Evolutionary conservation across 768 basidiomycete genomes (phyloP).

Genomic region (Pisolithus marmoratus): DNA sequence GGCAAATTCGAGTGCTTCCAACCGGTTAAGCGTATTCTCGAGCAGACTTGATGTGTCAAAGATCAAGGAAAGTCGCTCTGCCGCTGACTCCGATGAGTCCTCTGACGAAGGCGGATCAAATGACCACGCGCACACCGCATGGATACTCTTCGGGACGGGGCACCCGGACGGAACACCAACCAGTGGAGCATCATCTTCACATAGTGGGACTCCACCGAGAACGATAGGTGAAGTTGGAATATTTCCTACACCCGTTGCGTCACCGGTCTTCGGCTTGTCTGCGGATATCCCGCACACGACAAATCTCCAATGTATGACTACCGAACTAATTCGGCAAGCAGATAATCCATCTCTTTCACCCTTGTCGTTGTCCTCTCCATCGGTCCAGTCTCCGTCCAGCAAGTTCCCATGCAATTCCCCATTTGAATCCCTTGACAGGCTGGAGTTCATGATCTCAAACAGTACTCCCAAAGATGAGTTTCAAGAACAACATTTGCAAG

Average conservation of each 20-base stretch:
- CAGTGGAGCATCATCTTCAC: constrained; percentile 15
- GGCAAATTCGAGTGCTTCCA: background rate
- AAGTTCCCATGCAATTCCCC: constrained; percentile 11
- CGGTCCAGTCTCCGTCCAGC: background rate
- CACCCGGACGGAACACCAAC: constrained; percentile 17
- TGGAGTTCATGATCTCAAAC: background rate
- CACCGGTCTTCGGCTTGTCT: constrained; percentile 7
- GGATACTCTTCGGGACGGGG: constrained; percentile 45
- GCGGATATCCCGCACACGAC: background rate
- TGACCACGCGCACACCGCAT: constrained; percentile 52
- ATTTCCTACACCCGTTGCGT: constrained; percentile 23
- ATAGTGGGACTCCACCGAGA: constrained; percentile 1
- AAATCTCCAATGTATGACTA: background rate
- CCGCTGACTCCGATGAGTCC: constrained; percentile 38
- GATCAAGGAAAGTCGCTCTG: background rate
- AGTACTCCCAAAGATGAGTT: background rate
- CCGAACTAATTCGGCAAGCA: constrained; percentile 1
- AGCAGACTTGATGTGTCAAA: background rate
- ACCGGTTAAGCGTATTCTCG: background rate
- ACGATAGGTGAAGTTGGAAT: background rate
- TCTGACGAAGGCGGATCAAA: constrained; percentile 38
- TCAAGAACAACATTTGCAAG: background rate
- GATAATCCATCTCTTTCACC: background rate
- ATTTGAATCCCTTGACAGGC: constrained; percentile 5
- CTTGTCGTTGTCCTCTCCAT: background rate